Evolutionary conservation across 352 stramenopile species (phyloP), one percentile per base, ranked within the genome.

Genomic region (Globisporangium alternatum): DNA sequence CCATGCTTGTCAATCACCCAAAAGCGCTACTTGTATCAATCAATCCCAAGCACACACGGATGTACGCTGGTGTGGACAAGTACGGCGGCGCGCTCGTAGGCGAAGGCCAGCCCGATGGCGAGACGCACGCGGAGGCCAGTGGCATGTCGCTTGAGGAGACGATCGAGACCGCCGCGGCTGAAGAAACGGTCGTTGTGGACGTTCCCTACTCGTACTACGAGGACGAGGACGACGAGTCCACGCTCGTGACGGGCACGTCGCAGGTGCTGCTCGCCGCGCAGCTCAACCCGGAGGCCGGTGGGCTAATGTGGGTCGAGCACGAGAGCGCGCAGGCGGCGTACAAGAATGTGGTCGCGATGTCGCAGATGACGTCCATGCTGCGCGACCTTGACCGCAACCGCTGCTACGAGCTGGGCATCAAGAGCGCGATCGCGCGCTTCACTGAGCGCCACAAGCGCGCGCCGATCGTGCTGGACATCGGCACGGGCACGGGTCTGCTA

Each of bases 301-400:
- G 84, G 0, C 78, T 93, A 67, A 93, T 93, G 84, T 93, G 84
- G 84, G 75, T 91, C 37, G 78, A 94, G 59, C 80, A 90, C 35
- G 75, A 76, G 13, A 79, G 80, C 43, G 62, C 77, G 1, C 69
- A 80, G n/a, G 71, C 81, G 43, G 77, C 74, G 35, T 92, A 92
- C 72, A 88, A 89, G 72, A 92, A 91, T 52, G 84, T 90, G 22
- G 76, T 96, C 37, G 78, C 81, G 39, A 96, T 93, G 84, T 92
- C 80, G 7, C 87, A 96, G 60, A 96, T 96, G 87, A 92, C 83
- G 9, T 94, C 87, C 47, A 96, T 96, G 87, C 76, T 96, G 35
- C 78, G 81, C 45, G 85, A 96, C 66, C 62, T 61, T 13, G 81
- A 93, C 68, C 80, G 87, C 62, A 93, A 93, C 65, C 35, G 65